Percentiles rank a stretch among this genome's conserved stretches.
Evolutionary conservation across 768 basidiomycete genomes (phyloP).

Genomic region (Russula emetica): DNA sequence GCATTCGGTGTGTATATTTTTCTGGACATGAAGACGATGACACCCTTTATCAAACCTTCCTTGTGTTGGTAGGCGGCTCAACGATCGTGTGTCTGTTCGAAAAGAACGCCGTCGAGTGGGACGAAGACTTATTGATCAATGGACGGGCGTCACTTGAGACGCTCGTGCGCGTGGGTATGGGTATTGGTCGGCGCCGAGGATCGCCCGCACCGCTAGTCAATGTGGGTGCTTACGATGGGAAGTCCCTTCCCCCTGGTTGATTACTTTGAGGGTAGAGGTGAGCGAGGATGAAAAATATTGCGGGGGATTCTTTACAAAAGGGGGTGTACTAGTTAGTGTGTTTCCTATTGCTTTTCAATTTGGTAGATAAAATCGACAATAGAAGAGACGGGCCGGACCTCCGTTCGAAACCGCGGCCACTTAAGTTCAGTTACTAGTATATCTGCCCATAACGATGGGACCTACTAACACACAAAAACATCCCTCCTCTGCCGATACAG

Average conservation of each 20-base stretch:
- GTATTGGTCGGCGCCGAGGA: slow-evolving; percentile 52
- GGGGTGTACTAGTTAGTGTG: neutral
- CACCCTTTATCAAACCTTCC: neutral
- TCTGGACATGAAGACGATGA: neutral
- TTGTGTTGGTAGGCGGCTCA: slow-evolving; percentile 60
- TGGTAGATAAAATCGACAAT: no score
- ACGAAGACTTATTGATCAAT: slow-evolving; percentile 84
- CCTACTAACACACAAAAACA: neutral
- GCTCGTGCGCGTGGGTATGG: slow-evolving; percentile 82
- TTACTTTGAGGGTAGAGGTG: neutral
- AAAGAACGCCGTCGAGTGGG: slow-evolving; percentile 81
- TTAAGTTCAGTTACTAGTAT: no score
- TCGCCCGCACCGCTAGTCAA: slow-evolving; percentile 13
- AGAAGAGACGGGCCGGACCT: neutral
- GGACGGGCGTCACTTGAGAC: slow-evolving; percentile 86
- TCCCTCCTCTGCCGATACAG: neutral
- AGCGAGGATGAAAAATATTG: neutral
- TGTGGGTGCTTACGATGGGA: neutral
- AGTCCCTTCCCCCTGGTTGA: neutral
- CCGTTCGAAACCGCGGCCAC: neutral
- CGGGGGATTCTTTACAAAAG: neutral
- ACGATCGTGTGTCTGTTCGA: slow-evolving; percentile 91
- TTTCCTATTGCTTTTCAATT: no score
- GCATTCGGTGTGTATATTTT: slow-evolving; percentile 68
- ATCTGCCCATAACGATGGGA: neutral